Percentiles rank a stretch among this genome's conserved stretches.
Conservation (phyloP, 176 grass and related monocot genomes). For the Ananas comosus region DNA sequence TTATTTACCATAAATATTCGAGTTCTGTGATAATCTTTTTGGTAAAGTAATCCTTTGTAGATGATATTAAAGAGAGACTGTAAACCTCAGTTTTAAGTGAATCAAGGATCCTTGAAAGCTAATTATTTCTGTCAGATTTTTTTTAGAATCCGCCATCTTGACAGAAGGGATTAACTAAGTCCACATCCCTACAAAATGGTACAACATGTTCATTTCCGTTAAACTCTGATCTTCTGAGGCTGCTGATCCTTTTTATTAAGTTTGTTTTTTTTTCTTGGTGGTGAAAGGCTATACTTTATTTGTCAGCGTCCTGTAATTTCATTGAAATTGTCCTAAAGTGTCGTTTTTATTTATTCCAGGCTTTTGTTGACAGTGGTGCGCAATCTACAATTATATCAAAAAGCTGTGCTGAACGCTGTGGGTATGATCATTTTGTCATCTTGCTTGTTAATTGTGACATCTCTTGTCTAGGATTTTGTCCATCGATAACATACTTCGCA, state of each 20-base stretch:
- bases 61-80: too few species aligned
- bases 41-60: too few species aligned
- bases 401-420: conserved; percentile 86
- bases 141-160: too few species aligned
- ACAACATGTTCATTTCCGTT: not conserved
- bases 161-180: not conserved
- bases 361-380: conserved; percentile 96
- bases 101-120: too few species aligned
- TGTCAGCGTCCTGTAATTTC: conserved; percentile 3
- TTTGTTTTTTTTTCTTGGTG: not conserved
- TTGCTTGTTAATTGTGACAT: conserved; percentile 2
- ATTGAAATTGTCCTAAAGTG: conserved; percentile 19
- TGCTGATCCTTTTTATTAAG: not conserved
- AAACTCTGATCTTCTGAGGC: not conserved
- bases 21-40: too few species aligned
- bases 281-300: not conserved
- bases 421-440: conserved; percentile 43
- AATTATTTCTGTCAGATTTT: too few species aligned
- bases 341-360: conserved; percentile 44
- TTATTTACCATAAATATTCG: too few species aligned
- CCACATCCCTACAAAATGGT: not conserved
- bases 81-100: too few species aligned
- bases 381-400: conserved; percentile 99
- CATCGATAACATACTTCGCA: not conserved
- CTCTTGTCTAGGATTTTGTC: not conserved